Conservation (phyloP, 352 stramenopile species). For the Pythium brassicae region DNA sequence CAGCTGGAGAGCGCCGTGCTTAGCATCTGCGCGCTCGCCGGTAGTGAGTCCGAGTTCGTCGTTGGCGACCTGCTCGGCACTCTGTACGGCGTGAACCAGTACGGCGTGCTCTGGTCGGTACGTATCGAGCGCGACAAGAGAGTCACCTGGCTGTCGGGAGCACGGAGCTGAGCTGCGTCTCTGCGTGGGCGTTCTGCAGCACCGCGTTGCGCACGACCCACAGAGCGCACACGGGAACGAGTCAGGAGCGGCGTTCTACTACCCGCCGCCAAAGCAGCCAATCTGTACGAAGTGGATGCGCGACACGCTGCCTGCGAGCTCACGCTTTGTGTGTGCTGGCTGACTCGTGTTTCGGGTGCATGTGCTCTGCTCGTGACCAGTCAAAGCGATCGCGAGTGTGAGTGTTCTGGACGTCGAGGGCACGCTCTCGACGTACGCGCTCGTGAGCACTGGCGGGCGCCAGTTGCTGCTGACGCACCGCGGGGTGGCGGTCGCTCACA, state of each 20-base stretch:
- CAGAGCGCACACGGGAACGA: not conserved
- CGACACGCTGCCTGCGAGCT: not conserved
- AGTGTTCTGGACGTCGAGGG: conserved; percentile 43
- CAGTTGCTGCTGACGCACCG: conserved; percentile 41
- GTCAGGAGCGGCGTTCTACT: conserved; percentile 22
- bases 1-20: conserved; percentile 43
- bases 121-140: not conserved
- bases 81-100: conserved; percentile 48
- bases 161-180: not conserved
- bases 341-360: not conserved
- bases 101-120: conserved; percentile 56
- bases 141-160: too few relatives aligned
- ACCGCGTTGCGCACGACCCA: not conserved
- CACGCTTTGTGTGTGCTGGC: not conserved
- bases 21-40: conserved; percentile 21
- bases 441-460: conserved; percentile 40
- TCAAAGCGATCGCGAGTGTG: conserved; percentile 27
- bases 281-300: not conserved
- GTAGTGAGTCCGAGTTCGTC: conserved; percentile 31
- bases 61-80: conserved; percentile 35
- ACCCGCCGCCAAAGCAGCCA: conserved; percentile 19
- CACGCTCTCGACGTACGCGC: conserved; percentile 45
- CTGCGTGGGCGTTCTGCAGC: too few relatives aligned
- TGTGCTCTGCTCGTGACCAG: conserved; percentile 3
- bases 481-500: conserved; percentile 23